A percentile compares a stretch with the other conserved stretches of the same genome.
These are phyloP conservation scores for Penicillium alfredii DNA, from an alignment of 495 filamentous ascomycete species.

Conservation along the genomic window DNA sequence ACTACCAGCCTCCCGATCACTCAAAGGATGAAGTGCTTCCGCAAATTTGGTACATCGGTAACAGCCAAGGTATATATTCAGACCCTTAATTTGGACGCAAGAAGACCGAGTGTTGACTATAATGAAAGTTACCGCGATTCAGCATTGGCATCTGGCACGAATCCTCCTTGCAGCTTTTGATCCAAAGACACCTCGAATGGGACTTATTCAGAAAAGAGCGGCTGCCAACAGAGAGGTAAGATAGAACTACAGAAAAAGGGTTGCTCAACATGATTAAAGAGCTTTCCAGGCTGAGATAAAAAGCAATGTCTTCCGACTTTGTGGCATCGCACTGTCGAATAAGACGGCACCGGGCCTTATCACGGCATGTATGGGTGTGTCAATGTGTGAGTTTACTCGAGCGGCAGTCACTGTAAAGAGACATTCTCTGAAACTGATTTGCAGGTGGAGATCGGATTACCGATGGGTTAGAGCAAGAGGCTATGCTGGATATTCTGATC, in stretches of 20 bases:
- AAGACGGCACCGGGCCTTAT: slow-evolving; percentile 21
- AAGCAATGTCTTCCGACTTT: slow-evolving; percentile 23
- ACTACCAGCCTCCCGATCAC: slow-evolving; percentile 15
- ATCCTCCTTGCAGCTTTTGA: slow-evolving; percentile 39
- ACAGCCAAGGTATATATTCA: too few species aligned
- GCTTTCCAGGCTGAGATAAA: too few species aligned
- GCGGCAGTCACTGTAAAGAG: too few species aligned
- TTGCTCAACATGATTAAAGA: too few species aligned
- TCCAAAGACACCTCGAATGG: slow-evolving; percentile 30
- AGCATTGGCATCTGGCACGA: slow-evolving; percentile 31
- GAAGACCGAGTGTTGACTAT: too few species aligned
- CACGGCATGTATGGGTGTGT: slow-evolving; percentile 24
- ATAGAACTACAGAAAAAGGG: too few species aligned
- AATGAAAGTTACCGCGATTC: slow-evolving; percentile 30
- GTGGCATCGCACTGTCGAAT: slow-evolving; percentile 28
- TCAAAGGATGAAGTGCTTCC: slow-evolving; percentile 27
- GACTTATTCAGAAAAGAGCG: slow-evolving; percentile 16
- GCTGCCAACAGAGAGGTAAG: slow-evolving; percentile 16
- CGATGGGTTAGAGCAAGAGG: slow-evolving; percentile 20
- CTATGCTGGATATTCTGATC: slow-evolving; percentile 10
- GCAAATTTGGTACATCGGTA: slow-evolving; percentile 32
- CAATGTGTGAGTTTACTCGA: too few species aligned
- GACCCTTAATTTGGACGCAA: too few species aligned
- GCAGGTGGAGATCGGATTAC: slow-evolving; percentile 28
- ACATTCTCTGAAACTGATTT: too few species aligned